Base-by-base conservation (phyloP, 208 protist genomes). In the Trypanosoma rangeli region DNA sequence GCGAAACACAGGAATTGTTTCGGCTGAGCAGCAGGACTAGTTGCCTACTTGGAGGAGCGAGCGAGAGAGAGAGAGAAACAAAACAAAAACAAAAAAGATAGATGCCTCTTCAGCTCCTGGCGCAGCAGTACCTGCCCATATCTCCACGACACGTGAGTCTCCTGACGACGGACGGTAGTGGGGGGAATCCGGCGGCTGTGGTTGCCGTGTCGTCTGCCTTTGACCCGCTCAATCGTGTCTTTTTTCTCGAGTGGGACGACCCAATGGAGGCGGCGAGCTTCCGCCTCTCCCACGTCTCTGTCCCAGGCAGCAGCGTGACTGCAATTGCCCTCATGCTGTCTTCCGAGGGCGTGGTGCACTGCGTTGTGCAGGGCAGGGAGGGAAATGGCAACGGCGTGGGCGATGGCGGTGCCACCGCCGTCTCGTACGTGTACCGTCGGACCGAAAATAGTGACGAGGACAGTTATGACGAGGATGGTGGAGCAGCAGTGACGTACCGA, bases 391-490 rank as follows among this genome's bases (percentile, higher is more conserved):
- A 50, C 7, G 35, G 50, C 10, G 26, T 28, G 20, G 52, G 10
- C 1, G 57, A 26, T 22, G 29, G 31, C 29, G 26, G 26, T 13
- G n/a, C 12, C 18, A 3, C 16, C 20, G 53, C 60, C 5, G 74
- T 57, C 18, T 71, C 78, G 2, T 78, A 82, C 59, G 71, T 90
- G 26, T 83, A 76, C 53, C 85, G 79, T 10, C 81, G 84, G 9
- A 68, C 75, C 49, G 64, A 71, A 20, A 29, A 4, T 70, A 58
- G 57, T 37, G 65, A 54, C 22, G 44, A 56, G 8, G 53, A 65
- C n/a, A 56, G 68, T 28, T 58, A 73, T 13, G 33, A 66, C 8
- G 57, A 58, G 5, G 28, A 42, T 22, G 16, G 24, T 28, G 37
- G 53, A 46, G 31, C 48, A 29, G 37, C 50, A 13, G 80, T 84